Base-by-base conservation (phyloP, 2,329 filamentous ascomycete genomes). In the Fusarium beomiforme region DNA sequence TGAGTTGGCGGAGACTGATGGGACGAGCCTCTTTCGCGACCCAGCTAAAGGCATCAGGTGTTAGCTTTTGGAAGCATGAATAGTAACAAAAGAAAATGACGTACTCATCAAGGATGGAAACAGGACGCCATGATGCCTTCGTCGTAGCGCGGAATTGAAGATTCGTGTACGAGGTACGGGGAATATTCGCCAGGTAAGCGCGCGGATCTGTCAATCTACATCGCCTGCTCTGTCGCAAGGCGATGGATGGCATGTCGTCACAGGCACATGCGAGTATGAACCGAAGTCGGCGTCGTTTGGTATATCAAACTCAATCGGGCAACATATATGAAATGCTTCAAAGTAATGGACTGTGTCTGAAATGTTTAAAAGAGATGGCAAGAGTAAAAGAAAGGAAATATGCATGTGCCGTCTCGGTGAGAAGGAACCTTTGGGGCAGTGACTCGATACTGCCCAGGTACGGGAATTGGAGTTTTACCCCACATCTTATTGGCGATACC, bases 1-100 rank as follows among this genome's bases (percentile, higher is more conserved):
- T 98, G 77, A 99, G 88, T 83, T 98, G 96, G 64, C 96, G 92
- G 76, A 99, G 85, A 83, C 94, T 97, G 79, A 99, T 98, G n/a
- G 96, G 96, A 56, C 94, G 89, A 51, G 95, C 95, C 79, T 97
- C 94, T 77, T 92, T 93, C 70, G 93, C 91, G 56, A 98, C 95
- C 94, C 95, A 98, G 86, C 94, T 97, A 75, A 44, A 67, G 53
- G 36, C 50, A 73, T 71, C 46, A 55, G 44, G 53, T 46, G 59
- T 75, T 69, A 73, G 70, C 54, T 71, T 64, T 61, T 63, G 58
- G 8, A 67, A 31, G 29, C 21, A 44, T 33, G 50, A 6, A 42
- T 17, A 21, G 26, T 46, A 60, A 64, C 54, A 37, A 37, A 50
- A 34, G 23, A 58, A 47, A 53, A 66, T 42, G 53, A 34, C 87